Evolutionary conservation across 2,329 filamentous ascomycete species (phyloP), one percentile per base, ranked within the genome.

Genomic region (Knufia petricola): DNA sequence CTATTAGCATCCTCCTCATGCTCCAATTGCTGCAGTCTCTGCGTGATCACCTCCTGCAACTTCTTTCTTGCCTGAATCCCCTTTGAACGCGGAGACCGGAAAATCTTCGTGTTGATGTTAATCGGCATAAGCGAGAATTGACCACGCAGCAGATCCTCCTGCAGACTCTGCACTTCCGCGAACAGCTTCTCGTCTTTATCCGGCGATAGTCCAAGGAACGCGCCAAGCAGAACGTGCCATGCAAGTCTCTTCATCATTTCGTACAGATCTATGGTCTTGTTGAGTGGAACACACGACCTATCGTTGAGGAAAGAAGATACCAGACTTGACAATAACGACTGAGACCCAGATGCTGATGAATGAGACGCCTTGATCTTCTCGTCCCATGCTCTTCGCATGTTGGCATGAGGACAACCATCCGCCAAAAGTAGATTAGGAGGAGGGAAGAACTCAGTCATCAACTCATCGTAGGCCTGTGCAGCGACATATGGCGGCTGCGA

Each of bases 61-160:
- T 56, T 47, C 44, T 53, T 32, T 12, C 26, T 28, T 10, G 57
- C 57, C 30, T 49, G 40, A 8, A 60, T 48, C 1, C 57, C 58
- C 30, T 48, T 52, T 6, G 51, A 50, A n/a, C 58, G 37, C 13
- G 59, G 53, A n/a, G 59, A 60, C 13, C 47, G 50, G 56, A 56
- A 61, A 28, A 61, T 48, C 19, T 48, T 43, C 2, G 55, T 50
- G 42, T 55, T 58, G 28, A 61, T 46, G 21, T 38, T 54, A 12
- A 61, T 50, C 2, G 59, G 59, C 12, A 61, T 50, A 20, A 61
- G 39, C 2, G 58, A 60, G 49, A 61, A 61, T 48, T 61, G 59
- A 2, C 59, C 59, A 4, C 59, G 51, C 1, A 61, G 53, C 1
- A 61, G 54, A 40, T 50, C 49, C 44, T 61, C 59, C 36, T 61